These are phyloP conservation scores for Styphnolobium japonicum DNA, from an alignment of 306 rosid species.

Conservation along the genomic window DNA sequence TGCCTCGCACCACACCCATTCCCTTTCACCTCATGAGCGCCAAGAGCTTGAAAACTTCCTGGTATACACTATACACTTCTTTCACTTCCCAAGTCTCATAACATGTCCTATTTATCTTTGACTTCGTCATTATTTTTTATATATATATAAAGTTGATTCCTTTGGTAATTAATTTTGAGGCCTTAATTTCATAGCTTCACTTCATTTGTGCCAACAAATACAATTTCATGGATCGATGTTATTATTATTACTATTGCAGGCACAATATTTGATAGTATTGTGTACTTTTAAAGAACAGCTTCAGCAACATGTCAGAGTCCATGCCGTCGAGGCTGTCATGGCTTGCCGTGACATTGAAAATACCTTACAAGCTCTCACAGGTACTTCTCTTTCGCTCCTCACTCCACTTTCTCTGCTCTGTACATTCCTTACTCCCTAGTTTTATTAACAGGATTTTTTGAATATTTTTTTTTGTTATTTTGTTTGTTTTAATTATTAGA, in stretches of 20 bases:
- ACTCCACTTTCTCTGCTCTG: neutral
- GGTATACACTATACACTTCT: conserved; percentile 32
- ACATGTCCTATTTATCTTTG: neutral
- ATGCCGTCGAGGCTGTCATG: conserved; percentile 99
- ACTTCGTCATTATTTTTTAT: no score
- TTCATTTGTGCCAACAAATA: neutral
- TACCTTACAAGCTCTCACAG: conserved; percentile 90
- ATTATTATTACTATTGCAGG: conserved; percentile 36
- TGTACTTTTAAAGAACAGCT: conserved; percentile 94
- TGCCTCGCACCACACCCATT: conserved; percentile 56
- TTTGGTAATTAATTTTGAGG: neutral
- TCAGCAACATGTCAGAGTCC: conserved; percentile 95
- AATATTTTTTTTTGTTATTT: neutral
- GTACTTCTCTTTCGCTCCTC: conserved; percentile 26
- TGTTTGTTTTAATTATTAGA: neutral
- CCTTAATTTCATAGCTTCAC: neutral
- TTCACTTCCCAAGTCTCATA: no score
- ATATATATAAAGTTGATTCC: neutral
- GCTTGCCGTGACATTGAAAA: conserved; percentile 99
- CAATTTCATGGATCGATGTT: neutral
- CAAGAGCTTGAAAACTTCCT: conserved; percentile 90
- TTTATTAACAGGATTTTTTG: neutral
- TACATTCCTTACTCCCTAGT: neutral
- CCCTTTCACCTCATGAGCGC: conserved; percentile 77
- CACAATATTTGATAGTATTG: conserved; percentile 77